Conservation (phyloP, 345 rosid species). For the Eucalyptus erythrocorys region DNA sequence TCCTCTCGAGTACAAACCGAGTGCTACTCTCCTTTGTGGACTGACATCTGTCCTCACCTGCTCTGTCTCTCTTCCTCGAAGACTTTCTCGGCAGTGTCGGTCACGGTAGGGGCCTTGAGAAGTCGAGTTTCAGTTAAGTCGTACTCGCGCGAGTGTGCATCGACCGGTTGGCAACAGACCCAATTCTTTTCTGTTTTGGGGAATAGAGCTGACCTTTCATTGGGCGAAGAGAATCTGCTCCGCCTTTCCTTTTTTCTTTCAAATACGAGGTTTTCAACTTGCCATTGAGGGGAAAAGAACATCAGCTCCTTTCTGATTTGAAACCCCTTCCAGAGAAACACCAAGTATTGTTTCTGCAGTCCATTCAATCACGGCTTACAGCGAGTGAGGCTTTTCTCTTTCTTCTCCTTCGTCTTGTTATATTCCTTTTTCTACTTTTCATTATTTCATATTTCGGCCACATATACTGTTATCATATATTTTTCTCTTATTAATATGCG, state of each 20-base stretch:
- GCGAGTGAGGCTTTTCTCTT: background rate
- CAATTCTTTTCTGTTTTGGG: background rate
- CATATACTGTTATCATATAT: accelerated
- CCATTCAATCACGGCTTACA: background rate
- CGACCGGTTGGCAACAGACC: accelerated
- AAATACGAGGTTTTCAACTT: background rate
- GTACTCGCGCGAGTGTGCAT: background rate
- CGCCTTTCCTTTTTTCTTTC: background rate
- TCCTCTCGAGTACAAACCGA: background rate
- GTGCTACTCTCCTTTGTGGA: background rate
- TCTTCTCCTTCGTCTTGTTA: background rate
- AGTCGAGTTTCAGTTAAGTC: background rate
- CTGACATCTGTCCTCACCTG: background rate
- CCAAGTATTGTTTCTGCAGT: background rate
- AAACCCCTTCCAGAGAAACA: background rate
- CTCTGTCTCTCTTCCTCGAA: background rate
- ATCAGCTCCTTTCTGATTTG: background rate
- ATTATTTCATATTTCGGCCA: accelerated
- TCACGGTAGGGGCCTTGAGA: background rate
- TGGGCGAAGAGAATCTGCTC: background rate
- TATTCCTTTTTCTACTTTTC: background rate
- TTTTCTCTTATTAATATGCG: background rate
- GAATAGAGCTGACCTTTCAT: background rate
- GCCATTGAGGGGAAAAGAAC: background rate
- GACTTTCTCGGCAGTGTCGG: background rate